Base-by-base conservation (phyloP, 2,329 filamentous ascomycete species). In the Aspergillus cejpii region DNA sequence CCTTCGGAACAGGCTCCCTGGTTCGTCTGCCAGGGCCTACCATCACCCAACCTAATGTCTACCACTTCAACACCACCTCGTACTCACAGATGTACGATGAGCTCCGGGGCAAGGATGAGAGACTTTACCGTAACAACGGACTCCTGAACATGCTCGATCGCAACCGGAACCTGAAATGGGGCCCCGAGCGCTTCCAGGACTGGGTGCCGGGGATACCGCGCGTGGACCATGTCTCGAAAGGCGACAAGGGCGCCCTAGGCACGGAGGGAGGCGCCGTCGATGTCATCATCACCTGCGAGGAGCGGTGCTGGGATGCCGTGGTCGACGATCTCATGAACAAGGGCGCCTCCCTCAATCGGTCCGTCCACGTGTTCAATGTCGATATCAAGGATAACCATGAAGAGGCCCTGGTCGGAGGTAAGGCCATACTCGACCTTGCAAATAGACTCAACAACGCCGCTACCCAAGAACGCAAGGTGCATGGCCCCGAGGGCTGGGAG, bases 381-480 rank as follows among this genome's bases (percentile, higher is more conserved):
- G 92, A 98, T 64, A 98, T 98, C 61, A 91, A 86, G 66, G 92
- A 98, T 69, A 98, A 97, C 61, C 92, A 97, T 61, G 91, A 98
- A 65, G 92, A 98, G 68, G 92, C 92, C 0, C 76, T 91, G 17
- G 79, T 96, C 2, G 92, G 92, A 7, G 92, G 92, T 1, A 81
- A 84, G 55, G 92, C 87, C 36, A 98, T 98, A 47, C 75, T 97
- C 28, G 92, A 98, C 61, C 75, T 98, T 27, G 92, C 92, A 1
- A 80, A 91, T 60, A 81, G 81, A 24, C 71, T 98, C 48, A 97
- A 97, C 62, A 78, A 80, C 14, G 86, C 81, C 0, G 92, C 92
- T 0, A 74, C 69, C 21, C 82, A 90, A 62, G 91, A 96, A 68
- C 76, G 88, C 45, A 79, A 83, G 29, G 69, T 74, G 7, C 74